Evolutionary conservation across 805 yeast genomes (phyloP), one percentile per base, ranked within the genome.

Genomic region (Ogataea methanolica): DNA sequence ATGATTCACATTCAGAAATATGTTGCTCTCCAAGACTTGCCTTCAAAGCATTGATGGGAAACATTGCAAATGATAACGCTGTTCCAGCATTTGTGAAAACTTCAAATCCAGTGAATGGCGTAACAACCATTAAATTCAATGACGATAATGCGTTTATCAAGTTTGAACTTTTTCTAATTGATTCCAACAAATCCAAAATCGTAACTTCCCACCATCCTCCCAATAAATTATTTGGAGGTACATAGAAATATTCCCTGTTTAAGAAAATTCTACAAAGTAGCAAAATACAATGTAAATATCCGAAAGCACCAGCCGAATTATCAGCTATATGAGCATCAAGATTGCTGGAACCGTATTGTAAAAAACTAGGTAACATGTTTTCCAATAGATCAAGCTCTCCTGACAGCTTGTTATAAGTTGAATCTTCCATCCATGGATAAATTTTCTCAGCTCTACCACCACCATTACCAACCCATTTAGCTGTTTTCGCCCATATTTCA

Each of bases 21-120:
- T 33, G 23, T 8, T 5, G 14, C 3, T 29, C 8, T n/a, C 63
- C 66, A 39, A 68, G 43, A 17, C 41, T 31, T 29, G 52, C 48
- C 48, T 64, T 58, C 35, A 57, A 53, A 11, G 45, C 43, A 42
- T 59, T 58, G 23, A 48, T 40, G 1, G 71, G 67, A 47, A 66
- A 63, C 0, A 65, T 58, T 21, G 63, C 49, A 31, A 68, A 55
- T 33, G 65, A 67, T 33, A 67, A 55, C 26, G 67, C 55, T 1
- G 72, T 68, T 19, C 66, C 68, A 4, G 70, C 67, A 29, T 61
- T 55, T 2, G 73, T 67, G 53, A 67, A 69, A 6, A 67, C 58
- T 49, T 69, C 66, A 46, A 69, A 67, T 7, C 70, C 69, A 4
- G 72, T 67, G 46, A 68, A 69, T 6, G 73, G 73, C 1, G 72